phyloP scores from a whole-genome alignment of 176 grass and related monocot genomes.

The Aegilops speltoides region DNA sequence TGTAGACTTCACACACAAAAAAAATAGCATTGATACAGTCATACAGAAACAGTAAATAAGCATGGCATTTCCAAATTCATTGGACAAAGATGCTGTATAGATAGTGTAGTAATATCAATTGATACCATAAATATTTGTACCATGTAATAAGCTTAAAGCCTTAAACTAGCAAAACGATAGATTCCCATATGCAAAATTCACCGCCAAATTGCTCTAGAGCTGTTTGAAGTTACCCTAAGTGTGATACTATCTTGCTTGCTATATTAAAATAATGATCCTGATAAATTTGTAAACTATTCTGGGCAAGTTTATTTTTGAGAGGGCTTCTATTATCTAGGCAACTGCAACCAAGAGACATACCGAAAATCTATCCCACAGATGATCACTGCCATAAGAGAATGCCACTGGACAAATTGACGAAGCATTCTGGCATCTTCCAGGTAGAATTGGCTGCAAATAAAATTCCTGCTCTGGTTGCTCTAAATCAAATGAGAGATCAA shows the following conservation, averaged over 20 bases:
- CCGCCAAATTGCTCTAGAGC: neutral
- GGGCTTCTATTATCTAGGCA: neutral
- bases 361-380: constrained; percentile 96
- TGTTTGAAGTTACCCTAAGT: constrained; percentile 8
- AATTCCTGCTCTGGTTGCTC: constrained; percentile 83
- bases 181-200: neutral
- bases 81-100: neutral
- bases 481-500: constrained; percentile 81
- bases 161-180: neutral
- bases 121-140: neutral
- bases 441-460: constrained; percentile 77
- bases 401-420: constrained; percentile 72
- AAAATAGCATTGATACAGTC: neutral
- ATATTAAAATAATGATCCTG: constrained; percentile 5
- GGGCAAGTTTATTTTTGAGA: neutral
- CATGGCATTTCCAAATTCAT: neutral
- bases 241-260: constrained; percentile 16
- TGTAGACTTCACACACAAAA: neutral
- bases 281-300: constrained; percentile 5
- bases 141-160: neutral
- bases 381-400: constrained; percentile 84
- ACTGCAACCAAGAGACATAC: constrained; percentile 45
- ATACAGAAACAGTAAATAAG: neutral
- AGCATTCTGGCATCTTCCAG: constrained; percentile 76
- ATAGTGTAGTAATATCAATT: neutral